Evolutionary conservation across 352 stramenopile genomes (phyloP).

Genomic region (Pythium insidiosum): DNA sequence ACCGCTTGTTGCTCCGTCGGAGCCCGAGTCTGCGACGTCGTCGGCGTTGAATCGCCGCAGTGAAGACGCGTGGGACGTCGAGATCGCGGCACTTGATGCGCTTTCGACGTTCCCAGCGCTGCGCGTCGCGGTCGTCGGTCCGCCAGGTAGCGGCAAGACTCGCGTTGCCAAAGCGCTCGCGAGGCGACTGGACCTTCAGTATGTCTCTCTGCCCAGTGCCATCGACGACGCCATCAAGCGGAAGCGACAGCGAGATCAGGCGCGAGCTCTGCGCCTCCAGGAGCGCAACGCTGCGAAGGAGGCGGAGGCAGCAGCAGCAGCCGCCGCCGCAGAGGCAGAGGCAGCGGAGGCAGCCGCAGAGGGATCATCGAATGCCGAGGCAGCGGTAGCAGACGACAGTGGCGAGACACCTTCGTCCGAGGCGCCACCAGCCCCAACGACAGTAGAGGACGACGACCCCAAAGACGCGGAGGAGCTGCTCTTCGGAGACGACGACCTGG

Average conservation of each 20-base stretch:
- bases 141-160: conserved; percentile 48
- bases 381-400: conserved; percentile 5
- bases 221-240: conserved; percentile 31
- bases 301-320: neutral
- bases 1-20: neutral
- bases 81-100: conserved; percentile 25
- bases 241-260: conserved; percentile 9
- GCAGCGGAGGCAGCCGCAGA: conserved; percentile 2
- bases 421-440: neutral
- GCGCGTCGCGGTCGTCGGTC: conserved; percentile 42
- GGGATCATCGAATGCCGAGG: no score
- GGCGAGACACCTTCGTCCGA: neutral
- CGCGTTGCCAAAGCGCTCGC: conserved; percentile 38
- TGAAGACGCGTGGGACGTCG: conserved; percentile 30
- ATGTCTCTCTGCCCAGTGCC: conserved; percentile 30
- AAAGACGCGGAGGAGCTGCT: conserved; percentile 13
- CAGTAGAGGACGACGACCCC: conserved; percentile 9
- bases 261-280: neutral
- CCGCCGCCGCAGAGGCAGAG: neutral
- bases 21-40: neutral
- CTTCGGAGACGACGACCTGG: conserved; percentile 30
- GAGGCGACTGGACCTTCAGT: conserved; percentile 28
- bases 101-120: conserved; percentile 37
- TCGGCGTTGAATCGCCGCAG: conserved; percentile 16
- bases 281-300: neutral